Evolutionary conservation across 2,329 filamentous ascomycete genomes (phyloP).

Genomic region (Colletotrichum karsti): DNA sequence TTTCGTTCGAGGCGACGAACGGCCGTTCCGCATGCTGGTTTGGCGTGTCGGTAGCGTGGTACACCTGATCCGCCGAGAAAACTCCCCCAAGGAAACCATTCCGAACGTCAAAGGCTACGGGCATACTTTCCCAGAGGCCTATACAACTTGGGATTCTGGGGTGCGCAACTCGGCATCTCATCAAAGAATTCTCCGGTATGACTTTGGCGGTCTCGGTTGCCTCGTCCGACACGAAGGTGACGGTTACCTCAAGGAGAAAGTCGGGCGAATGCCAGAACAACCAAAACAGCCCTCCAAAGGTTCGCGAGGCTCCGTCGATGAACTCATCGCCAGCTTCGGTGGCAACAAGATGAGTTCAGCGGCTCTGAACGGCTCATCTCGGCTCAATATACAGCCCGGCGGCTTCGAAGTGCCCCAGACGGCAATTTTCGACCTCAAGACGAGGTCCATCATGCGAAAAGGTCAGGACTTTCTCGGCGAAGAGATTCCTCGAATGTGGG

Average conservation of each 20-base stretch:
- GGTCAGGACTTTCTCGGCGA: slow-evolving; percentile 39
- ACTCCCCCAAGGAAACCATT: slow-evolving; percentile 65
- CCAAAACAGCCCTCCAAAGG: not conserved
- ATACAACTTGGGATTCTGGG: slow-evolving; percentile 69
- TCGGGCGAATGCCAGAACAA: not conserved
- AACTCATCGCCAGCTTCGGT: not conserved
- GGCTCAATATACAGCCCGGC: slow-evolving; percentile 14
- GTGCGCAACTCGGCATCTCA: slow-evolving; percentile 66
- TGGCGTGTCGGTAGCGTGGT: slow-evolving; percentile 64
- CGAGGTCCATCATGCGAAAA: slow-evolving; percentile 40
- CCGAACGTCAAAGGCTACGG: slow-evolving; percentile 66
- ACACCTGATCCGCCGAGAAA: slow-evolving; percentile 71
- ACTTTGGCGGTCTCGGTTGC: slow-evolving; percentile 59
- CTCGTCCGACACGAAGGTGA: slow-evolving; percentile 67
- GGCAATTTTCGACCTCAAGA: slow-evolving; percentile 54
- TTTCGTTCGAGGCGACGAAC: slow-evolving; percentile 55
- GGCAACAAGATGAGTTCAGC: not conserved
- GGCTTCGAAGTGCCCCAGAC: slow-evolving; percentile 40
- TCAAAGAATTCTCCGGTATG: slow-evolving; percentile 68
- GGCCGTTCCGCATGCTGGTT: slow-evolving; percentile 66
- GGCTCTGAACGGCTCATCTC: not conserved
- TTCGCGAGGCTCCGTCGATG: not conserved
- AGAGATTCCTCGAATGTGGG: slow-evolving; percentile 53
- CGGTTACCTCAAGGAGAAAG: slow-evolving; percentile 53
- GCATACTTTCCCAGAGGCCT: slow-evolving; percentile 72